Conservation (phyloP, 1,284 basidiomycete species). For the Blastosporella zonata region DNA sequence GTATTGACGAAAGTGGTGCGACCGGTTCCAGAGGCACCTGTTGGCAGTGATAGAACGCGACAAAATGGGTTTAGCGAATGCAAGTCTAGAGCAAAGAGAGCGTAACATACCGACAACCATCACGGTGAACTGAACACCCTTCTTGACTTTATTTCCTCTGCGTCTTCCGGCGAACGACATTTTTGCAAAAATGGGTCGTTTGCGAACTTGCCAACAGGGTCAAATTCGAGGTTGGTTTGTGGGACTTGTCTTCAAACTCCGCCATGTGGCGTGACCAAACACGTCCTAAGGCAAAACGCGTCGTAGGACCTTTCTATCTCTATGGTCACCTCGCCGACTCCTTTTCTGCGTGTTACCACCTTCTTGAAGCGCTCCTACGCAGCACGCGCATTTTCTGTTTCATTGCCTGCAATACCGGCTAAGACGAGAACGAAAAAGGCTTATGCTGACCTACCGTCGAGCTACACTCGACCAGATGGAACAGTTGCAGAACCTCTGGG, state of each 20-base stretch:
- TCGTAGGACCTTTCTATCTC: constrained; percentile 1
- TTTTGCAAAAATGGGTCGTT: constrained; percentile 27
- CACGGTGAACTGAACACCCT: constrained; percentile 94
- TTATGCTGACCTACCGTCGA: constrained; percentile 53
- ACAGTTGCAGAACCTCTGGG: constrained; percentile 32
- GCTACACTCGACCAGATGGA: constrained; percentile 40
- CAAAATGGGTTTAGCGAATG: constrained; percentile 20
- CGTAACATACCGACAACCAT: constrained; percentile 84
- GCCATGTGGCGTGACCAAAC: constrained; percentile 34
- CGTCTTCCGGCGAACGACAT: constrained; percentile 86
- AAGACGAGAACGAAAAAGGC: constrained; percentile 45
- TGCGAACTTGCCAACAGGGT: constrained; percentile 18
- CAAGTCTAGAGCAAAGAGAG: constrained; percentile 12
- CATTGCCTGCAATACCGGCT: not conserved
- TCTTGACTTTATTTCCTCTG: constrained; percentile 94
- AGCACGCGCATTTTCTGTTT: constrained; percentile 12
- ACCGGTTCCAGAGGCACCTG: constrained; percentile 94
- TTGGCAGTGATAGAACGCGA: constrained; percentile 12
- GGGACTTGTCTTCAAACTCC: constrained; percentile 38
- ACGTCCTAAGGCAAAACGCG: constrained; percentile 18
- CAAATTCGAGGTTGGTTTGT: constrained; percentile 21
- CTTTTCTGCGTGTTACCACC: constrained; percentile 8
- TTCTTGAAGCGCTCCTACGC: constrained; percentile 4
- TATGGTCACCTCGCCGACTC: constrained; percentile 16
- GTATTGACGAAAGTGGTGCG: constrained; percentile 99